Conservation (phyloP, 495 filamentous ascomycete species). For the Lepidopterella palustris region DNA sequence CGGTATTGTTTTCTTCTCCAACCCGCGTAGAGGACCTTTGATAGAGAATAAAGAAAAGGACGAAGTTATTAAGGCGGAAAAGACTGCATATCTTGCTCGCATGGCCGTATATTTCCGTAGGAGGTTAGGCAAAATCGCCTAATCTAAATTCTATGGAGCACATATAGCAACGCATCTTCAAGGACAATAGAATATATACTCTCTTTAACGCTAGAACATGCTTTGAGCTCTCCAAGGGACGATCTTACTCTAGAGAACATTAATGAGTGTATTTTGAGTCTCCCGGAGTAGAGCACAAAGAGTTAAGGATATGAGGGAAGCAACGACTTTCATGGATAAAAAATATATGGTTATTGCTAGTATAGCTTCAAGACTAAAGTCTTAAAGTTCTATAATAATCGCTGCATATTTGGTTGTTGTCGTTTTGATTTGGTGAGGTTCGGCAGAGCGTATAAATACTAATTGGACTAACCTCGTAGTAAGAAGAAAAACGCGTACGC, state of each 20-base stretch:
- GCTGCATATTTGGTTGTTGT: not conserved
- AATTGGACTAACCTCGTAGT: not conserved
- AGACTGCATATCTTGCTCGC: too few species aligned
- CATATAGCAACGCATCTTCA: not conserved
- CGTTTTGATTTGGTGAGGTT: not conserved
- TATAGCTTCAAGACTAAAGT: too few species aligned
- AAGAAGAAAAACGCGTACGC: too few species aligned
- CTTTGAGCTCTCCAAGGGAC: not conserved
- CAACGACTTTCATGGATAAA: not conserved
- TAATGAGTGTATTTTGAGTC: not conserved
- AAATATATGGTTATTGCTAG: too few species aligned
- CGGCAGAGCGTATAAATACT: not conserved
- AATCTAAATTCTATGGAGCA: not conserved
- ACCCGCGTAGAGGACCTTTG: too few species aligned
- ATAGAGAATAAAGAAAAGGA: too few species aligned
- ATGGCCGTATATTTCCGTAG: too few species aligned
- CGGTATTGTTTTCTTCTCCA: too few species aligned
- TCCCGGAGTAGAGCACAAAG: not conserved
- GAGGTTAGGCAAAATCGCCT: too few species aligned
- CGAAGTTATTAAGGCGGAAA: too few species aligned
- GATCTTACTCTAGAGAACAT: not conserved
- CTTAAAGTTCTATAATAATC: too few species aligned
- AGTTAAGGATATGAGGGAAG: not conserved
- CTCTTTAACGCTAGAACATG: not conserved
- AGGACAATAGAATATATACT: not conserved